Base-by-base conservation (phyloP, 441 rosid genomes). In the Aleurites moluccanus region DNA sequence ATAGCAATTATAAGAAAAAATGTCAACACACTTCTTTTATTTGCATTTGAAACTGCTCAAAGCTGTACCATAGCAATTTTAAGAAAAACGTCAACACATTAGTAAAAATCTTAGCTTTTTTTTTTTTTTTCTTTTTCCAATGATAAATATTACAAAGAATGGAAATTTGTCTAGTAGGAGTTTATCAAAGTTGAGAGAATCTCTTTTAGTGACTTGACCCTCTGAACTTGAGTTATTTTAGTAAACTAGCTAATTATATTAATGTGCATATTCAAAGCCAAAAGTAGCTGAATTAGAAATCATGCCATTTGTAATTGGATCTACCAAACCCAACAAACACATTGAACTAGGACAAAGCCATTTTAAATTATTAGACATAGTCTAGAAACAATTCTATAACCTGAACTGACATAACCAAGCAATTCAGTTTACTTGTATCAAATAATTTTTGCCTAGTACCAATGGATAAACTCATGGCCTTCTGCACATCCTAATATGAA, bases 1-100 rank as follows among this genome's bases (percentile, higher is more conserved):
- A 85, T 55, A 73, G 71, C 44, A 74, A 79, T 74, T 64, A 74
- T 13, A 74, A 71, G 75, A 62, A n/a, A n/a, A n/a, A n/a, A n/a
- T n/a, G n/a, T n/a, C n/a, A n/a, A n/a, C n/a, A n/a, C n/a, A n/a
- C n/a, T n/a, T n/a, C n/a, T n/a, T n/a, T n/a, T n/a, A n/a, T n/a
- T n/a, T n/a, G n/a, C n/a, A n/a, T n/a, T n/a, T n/a, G n/a, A n/a
- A n/a, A n/a, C n/a, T n/a, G n/a, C n/a, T n/a, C n/a, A n/a, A n/a
- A n/a, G n/a, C n/a, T n/a, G n/a, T n/a, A n/a, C n/a, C n/a, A n/a
- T n/a, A n/a, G n/a, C n/a, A n/a, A n/a, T n/a, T n/a, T n/a, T n/a
- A n/a, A n/a, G n/a, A n/a, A 47, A 75, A 73, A 74, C 45, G 53
- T 73, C 68, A 72, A 80, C 56, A 62, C 15, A 61, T 53, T 59